Percentiles rank a stretch among this genome's conserved stretches.
These are phyloP conservation scores for Camptophora hylomeconis DNA, from an alignment of 2,329 filamentous ascomycete species.

Conservation along the genomic window DNA sequence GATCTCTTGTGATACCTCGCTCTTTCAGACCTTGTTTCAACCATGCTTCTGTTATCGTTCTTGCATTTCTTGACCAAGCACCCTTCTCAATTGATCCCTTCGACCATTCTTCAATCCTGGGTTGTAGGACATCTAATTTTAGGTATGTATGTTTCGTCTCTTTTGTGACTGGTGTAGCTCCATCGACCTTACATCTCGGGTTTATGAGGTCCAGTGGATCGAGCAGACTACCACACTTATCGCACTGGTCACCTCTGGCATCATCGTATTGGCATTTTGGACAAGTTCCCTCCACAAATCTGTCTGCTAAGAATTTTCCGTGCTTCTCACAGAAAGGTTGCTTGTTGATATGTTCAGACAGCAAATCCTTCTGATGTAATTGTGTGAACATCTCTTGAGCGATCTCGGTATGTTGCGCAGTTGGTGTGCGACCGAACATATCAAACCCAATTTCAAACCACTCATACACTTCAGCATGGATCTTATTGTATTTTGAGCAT, in stretches of 20 bases:
- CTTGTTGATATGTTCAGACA: constrained; percentile 73
- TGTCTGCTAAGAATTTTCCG: constrained; percentile 57
- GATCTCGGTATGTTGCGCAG: constrained; percentile 77
- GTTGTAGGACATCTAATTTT: constrained; percentile 70
- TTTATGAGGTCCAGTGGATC: constrained; percentile 67
- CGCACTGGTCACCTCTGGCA: constrained; percentile 61
- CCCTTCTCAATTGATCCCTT: constrained; percentile 60
- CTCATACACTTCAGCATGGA: constrained; percentile 83
- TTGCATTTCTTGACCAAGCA: constrained; percentile 32
- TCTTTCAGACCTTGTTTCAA: constrained; percentile 66
- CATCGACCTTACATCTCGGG: constrained; percentile 83
- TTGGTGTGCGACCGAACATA: constrained; percentile 87
- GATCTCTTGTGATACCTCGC: constrained; percentile 80
- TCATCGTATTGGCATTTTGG: constrained; percentile 47
- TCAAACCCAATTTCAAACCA: constrained; percentile 96
- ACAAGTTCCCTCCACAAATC: constrained; percentile 43
- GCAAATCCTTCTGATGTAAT: constrained; percentile 75
- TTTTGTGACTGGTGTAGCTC: constrained; percentile 61
- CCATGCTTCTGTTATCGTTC: constrained; percentile 33
- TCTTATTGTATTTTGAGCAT: constrained; percentile 82
- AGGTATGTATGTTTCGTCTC: constrained; percentile 87
- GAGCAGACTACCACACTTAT: constrained; percentile 59
- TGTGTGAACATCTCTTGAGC: constrained; percentile 81
- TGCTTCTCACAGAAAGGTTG: constrained; percentile 85
- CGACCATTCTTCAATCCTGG: constrained; percentile 66